These are phyloP conservation scores for Lasiodiplodia gonubiensis DNA, from an alignment of 2,329 filamentous ascomycete genomes.

Conservation along the genomic window DNA sequence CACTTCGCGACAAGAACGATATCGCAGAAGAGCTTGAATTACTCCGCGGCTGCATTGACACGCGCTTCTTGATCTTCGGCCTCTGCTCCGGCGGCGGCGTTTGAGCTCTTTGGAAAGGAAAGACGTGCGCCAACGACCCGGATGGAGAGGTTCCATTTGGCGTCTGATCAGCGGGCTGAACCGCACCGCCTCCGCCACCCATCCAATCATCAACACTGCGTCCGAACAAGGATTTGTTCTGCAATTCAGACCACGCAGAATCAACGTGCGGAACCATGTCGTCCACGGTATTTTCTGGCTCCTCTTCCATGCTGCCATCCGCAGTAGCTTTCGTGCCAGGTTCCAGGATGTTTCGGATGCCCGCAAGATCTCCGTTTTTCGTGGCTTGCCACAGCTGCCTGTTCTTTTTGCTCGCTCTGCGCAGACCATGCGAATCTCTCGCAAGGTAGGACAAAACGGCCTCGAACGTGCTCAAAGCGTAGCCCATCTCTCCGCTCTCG, in stretches of 20 bases:
- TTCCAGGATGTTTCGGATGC: slow-evolving; percentile 80
- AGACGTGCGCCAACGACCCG: slow-evolving; percentile 76
- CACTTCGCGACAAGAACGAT: slow-evolving; percentile 80
- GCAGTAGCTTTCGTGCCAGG: slow-evolving; percentile 55
- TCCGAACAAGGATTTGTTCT: slow-evolving; percentile 18
- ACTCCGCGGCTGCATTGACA: slow-evolving; percentile 88
- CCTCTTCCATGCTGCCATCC: slow-evolving; percentile 52
- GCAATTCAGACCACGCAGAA: slow-evolving; percentile 17
- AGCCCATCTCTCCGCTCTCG: slow-evolving; percentile 93
- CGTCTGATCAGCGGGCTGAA: neutral
- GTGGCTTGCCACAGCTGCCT: slow-evolving; percentile 86
- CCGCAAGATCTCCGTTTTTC: slow-evolving; percentile 75
- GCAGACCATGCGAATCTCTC: slow-evolving; percentile 78
- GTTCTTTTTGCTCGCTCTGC: slow-evolving; percentile 85
- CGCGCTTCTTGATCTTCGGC: slow-evolving; percentile 71
- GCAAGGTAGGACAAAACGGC: slow-evolving; percentile 88
- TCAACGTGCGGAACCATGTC: slow-evolving; percentile 42
- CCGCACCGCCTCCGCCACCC: slow-evolving; percentile 6
- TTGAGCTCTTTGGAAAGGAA: slow-evolving; percentile 78
- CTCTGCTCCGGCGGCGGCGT: slow-evolving; percentile 53
- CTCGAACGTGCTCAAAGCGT: slow-evolving; percentile 94
- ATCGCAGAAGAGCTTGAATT: slow-evolving; percentile 84
- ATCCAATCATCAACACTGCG: slow-evolving; percentile 22
- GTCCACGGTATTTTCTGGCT: slow-evolving; percentile 43
- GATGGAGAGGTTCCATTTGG: slow-evolving; percentile 29